Conservation (phyloP, 164 flowering plant genomes). For the Tetrastigma voinierianum region DNA sequence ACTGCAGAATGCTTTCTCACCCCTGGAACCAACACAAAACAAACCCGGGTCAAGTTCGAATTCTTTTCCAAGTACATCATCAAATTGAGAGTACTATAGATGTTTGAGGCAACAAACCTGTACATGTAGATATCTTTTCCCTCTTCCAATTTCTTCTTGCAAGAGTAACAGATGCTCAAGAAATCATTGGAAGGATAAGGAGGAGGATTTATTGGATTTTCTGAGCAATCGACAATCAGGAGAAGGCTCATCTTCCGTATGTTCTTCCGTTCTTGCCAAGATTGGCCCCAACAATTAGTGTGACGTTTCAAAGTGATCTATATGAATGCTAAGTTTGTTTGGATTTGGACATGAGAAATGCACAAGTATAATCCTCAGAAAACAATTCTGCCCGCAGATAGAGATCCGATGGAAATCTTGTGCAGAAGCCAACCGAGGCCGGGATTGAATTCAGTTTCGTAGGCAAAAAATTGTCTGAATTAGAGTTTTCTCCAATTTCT, state of each 20-base stretch:
- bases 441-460: conserved; percentile 27
- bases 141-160: conserved; percentile 54
- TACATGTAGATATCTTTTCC: conserved; percentile 63
- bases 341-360: conserved; percentile 76
- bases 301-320: conserved; percentile 65
- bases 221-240: conserved; percentile 9
- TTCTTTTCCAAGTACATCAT: not conserved
- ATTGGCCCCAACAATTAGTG: conserved; percentile 30
- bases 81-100: not conserved
- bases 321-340: conserved; percentile 80
- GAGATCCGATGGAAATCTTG: conserved; percentile 31
- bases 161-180: conserved; percentile 54
- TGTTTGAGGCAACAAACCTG: conserved; percentile 38
- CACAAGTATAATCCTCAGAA: conserved; percentile 85
- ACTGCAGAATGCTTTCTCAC: conserved; percentile 48
- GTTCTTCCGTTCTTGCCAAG: conserved; percentile 23
- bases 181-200: conserved; percentile 39
- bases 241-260: conserved; percentile 16
- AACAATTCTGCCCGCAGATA: conserved; percentile 63
- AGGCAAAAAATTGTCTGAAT: conserved; percentile 22
- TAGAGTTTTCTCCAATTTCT: conserved; percentile 17
- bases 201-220: conserved; percentile 2
- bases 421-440: conserved; percentile 18
- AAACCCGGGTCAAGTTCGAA: conserved; percentile 2
- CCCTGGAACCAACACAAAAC: conserved; percentile 21